These are phyloP conservation scores for Scheffersomyces coipomensis DNA, from an alignment of 805 yeast genomes.

Conservation along the genomic window DNA sequence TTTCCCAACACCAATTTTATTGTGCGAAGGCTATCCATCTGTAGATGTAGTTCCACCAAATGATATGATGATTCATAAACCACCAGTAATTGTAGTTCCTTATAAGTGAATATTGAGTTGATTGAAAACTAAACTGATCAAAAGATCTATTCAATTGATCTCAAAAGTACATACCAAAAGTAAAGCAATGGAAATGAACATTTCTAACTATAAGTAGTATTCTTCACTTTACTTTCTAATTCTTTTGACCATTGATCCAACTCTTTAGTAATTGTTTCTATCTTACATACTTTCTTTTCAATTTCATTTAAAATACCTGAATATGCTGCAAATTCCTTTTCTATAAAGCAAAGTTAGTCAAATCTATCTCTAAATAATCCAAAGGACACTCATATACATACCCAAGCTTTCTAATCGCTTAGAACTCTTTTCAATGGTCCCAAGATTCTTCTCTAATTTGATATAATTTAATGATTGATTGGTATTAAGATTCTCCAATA, in stretches of 20 bases:
- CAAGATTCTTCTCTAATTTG: constrained; percentile 38
- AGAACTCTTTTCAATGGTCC: constrained; percentile 43
- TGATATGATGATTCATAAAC: too few relatives aligned
- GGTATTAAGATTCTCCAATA: constrained; percentile 57
- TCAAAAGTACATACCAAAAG: too few relatives aligned
- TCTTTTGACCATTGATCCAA: constrained; percentile 63
- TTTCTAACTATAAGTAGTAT: too few relatives aligned
- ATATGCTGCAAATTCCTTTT: constrained; percentile 24
- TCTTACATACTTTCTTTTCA: constrained; percentile 33
- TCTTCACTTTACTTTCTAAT: constrained; percentile 41
- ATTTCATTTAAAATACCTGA: constrained; percentile 23
- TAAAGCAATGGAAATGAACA: too few relatives aligned
- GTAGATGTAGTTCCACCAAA: too few relatives aligned
- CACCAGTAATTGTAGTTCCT: too few relatives aligned
- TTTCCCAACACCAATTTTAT: too few relatives aligned
- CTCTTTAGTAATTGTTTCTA: constrained; percentile 51
- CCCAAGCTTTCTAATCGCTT: constrained; percentile 23
- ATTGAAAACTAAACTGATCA: too few relatives aligned
- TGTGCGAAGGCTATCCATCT: too few relatives aligned
- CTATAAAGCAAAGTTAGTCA: constrained; percentile 11
- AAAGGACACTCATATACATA: constrained; percentile 12
- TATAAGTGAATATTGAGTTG: too few relatives aligned
- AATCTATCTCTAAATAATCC: not conserved
- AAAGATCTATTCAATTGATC: too few relatives aligned
- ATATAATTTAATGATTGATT: constrained; percentile 53